A percentile compares a stretch with the other conserved stretches of the same genome.
These are phyloP conservation scores for Tolypocladium ovalisporum DNA, from an alignment of 2,329 filamentous ascomycete genomes.

Conservation along the genomic window DNA sequence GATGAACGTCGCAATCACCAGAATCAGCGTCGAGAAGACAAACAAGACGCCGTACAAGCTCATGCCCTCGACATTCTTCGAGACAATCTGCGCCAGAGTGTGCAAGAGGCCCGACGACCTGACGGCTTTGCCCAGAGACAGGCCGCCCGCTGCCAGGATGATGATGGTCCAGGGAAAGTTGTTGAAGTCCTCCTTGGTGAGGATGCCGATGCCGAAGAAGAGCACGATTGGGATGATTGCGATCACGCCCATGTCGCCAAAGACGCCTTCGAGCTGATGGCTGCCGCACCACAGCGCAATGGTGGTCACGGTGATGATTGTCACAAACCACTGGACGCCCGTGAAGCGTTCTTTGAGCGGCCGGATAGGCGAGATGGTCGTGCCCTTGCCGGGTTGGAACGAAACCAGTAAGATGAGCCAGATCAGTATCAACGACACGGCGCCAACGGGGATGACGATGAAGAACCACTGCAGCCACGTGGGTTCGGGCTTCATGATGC, in stretches of 20 bases:
- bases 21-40: slow-evolving; percentile 72
- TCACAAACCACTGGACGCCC: slow-evolving; percentile 88
- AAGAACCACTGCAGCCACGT: slow-evolving; percentile 98
- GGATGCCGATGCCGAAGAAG: slow-evolving; percentile 91
- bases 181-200: slow-evolving; percentile 99
- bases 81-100: slow-evolving; percentile 73
- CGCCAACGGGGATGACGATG: slow-evolving; percentile 82
- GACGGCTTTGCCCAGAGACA: slow-evolving; percentile 88
- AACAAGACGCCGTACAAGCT: slow-evolving; percentile 78
- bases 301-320: slow-evolving; percentile 67
- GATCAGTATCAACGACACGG: slow-evolving; percentile 77
- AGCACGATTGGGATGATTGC: slow-evolving; percentile 91
- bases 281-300: slow-evolving; percentile 88
- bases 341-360: slow-evolving; percentile 82
- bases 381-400: slow-evolving; percentile 76
- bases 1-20: slow-evolving; percentile 95
- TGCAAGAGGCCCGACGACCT: slow-evolving; percentile 86
- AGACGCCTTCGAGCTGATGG: slow-evolving; percentile 75
- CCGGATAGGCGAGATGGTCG: slow-evolving; percentile 83
- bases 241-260: slow-evolving; percentile 97
- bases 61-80: slow-evolving; percentile 60
- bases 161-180: slow-evolving; percentile 99
- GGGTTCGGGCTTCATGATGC: slow-evolving; percentile 87
- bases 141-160: slow-evolving; percentile 86
- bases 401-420: slow-evolving; percentile 78